Conservation (phyloP, 2,329 filamentous ascomycete genomes). For the Alternaria novae-zelandiae region DNA sequence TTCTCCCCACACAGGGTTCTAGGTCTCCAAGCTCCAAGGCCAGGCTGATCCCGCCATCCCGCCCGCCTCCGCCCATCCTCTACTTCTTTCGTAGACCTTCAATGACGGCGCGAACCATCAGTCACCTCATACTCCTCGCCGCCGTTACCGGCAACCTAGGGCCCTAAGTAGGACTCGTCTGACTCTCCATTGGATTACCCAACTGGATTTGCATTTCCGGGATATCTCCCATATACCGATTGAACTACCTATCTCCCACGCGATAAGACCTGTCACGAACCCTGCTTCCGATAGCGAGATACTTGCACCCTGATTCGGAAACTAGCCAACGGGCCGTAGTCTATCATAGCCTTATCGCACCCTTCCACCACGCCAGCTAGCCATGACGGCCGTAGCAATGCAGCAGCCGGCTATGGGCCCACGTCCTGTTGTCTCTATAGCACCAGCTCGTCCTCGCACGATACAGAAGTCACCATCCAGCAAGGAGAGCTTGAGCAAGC, state of each 20-base stretch:
- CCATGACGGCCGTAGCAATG: constrained; percentile 55
- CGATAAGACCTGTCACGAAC: constrained; percentile 43
- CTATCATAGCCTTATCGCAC: constrained; percentile 34
- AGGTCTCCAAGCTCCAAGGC: constrained; percentile 22
- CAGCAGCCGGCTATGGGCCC: constrained; percentile 44
- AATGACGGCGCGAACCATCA: constrained; percentile 53
- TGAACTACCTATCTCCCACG: constrained; percentile 37
- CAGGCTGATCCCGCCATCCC: constrained; percentile 24
- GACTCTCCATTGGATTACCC: constrained; percentile 21
- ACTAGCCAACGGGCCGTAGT: constrained; percentile 41
- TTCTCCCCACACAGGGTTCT: constrained; percentile 29
- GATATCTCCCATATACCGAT: constrained; percentile 26
- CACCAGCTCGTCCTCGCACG: constrained; percentile 53
- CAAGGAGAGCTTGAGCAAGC: constrained; percentile 53
- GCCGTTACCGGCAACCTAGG: constrained; percentile 49
- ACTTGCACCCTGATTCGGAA: constrained; percentile 26
- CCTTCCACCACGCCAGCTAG: constrained; percentile 29
- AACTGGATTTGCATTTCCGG: constrained; percentile 30
- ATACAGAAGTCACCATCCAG: constrained; percentile 49
- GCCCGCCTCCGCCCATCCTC: constrained; percentile 13
- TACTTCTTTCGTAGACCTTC: constrained; percentile 33
- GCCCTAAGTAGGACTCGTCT: constrained; percentile 28
- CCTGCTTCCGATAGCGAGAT: constrained; percentile 21
- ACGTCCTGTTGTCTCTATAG: constrained; percentile 51
- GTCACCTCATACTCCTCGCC: constrained; percentile 52